Percentiles rank a stretch among this genome's conserved stretches.
Evolutionary conservation across 2,329 filamentous ascomycete species (phyloP).

Genomic region (Diatrype stigma): DNA sequence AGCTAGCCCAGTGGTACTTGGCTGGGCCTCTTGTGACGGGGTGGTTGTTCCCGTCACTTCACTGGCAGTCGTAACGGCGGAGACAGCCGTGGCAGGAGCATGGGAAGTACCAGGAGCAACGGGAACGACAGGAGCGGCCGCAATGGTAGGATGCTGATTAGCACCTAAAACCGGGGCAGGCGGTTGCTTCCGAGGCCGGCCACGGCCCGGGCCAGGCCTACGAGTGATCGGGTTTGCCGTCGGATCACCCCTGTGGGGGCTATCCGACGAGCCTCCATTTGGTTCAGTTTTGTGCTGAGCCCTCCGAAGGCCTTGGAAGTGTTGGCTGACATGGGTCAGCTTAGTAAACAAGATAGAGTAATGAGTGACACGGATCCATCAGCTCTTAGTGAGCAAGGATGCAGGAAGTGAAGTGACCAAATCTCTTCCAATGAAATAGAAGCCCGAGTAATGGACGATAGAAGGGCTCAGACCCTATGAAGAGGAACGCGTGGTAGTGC

Average conservation of each 20-base stretch:
- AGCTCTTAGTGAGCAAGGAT: background rate
- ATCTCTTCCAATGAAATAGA: too few relatives aligned
- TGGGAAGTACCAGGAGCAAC: background rate
- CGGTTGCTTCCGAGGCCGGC: slow-evolving; percentile 47
- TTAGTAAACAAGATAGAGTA: slow-evolving; percentile 1
- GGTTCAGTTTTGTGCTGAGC: slow-evolving; percentile 50
- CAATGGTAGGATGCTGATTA: too few relatives aligned
- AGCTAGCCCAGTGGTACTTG: slow-evolving; percentile 6
- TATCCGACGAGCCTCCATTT: slow-evolving; percentile 31
- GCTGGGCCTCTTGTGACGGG: slow-evolving; percentile 8
- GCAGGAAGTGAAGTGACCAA: background rate
- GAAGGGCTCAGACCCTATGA: too few relatives aligned
- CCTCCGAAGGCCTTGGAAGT: slow-evolving; percentile 56
- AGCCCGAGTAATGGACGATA: too few relatives aligned
- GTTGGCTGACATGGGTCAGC: slow-evolving; percentile 41
- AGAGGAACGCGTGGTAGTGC: too few relatives aligned
- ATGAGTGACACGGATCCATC: background rate
- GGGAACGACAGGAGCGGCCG: slow-evolving; percentile 2
- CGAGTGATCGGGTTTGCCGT: slow-evolving; percentile 56
- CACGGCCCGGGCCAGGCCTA: slow-evolving; percentile 54
- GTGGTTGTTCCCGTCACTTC: background rate
- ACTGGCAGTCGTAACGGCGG: background rate
- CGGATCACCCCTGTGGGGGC: slow-evolving; percentile 42
- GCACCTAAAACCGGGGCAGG: slow-evolving; percentile 9
- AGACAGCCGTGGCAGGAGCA: background rate